Evolutionary conservation across 202 grass and related monocot genomes (phyloP).

Genomic region (Zizania palustris): DNA sequence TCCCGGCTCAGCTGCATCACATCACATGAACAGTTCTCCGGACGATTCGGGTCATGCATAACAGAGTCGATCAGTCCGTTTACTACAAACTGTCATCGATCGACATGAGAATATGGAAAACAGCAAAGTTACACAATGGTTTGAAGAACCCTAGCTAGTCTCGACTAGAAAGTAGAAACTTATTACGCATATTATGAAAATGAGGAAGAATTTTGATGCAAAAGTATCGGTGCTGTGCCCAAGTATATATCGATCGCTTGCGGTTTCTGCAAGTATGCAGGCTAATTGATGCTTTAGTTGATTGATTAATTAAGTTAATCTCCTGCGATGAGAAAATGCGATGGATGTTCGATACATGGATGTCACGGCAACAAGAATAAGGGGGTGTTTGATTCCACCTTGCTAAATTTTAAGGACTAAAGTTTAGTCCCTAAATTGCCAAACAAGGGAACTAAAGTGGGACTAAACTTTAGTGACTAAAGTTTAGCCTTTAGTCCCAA

Average conservation of each 20-base stretch:
- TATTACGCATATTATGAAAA: not conserved
- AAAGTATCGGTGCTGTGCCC: not conserved
- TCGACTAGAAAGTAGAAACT: not conserved
- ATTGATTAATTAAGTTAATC: not conserved
- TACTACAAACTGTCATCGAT: no score
- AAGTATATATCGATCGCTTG: conserved; percentile 28
- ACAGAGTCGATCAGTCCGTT: no score
- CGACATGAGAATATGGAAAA: no score
- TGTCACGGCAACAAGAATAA: not conserved
- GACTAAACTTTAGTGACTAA: no score
- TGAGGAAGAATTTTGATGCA: not conserved
- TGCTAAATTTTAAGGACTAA: no score
- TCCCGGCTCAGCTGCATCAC: not conserved
- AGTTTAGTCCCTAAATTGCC: no score
- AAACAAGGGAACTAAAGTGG: no score
- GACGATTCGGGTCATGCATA: not conserved
- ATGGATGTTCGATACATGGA: not conserved
- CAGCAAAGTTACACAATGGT: no score
- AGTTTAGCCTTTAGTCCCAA: no score
- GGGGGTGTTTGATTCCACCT: no score
- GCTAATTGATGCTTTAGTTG: not conserved
- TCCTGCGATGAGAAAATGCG: not conserved
- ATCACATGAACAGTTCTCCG: not conserved
- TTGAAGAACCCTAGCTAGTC: no score
- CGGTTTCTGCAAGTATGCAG: conserved; percentile 23